Evolutionary conservation across 768 basidiomycete species (phyloP), one percentile per base, ranked within the genome.

Genomic region (Daedaleopsis nitida): DNA sequence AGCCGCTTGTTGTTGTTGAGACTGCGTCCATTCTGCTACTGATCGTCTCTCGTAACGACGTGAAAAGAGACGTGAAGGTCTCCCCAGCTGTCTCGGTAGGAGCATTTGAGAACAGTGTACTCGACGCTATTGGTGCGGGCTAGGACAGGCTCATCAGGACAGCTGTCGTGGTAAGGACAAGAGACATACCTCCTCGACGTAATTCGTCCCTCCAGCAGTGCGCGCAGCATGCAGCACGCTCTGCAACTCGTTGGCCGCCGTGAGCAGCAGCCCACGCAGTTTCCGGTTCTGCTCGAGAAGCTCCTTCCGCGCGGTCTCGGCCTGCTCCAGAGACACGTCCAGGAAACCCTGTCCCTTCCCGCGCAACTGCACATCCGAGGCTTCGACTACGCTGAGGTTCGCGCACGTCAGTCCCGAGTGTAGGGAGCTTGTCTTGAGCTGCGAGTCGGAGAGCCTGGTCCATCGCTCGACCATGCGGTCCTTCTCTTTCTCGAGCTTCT

Each of bases 401-500:
- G 70, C 57, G 43, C 65, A 71, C 11, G 57, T 55, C 12, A 66
- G 48, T 21, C 89, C 88, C 57, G 83, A 79, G 5, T 81, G 73
- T 1, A 77, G 68, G 0, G 74, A 65, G 13, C 77, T 76, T 6
- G 87, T 74, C 71, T 87, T 90, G 0, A 81, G 71, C 72, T 94
- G 92, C 11, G 80, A 71, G 58, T 92, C 91, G 6, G 83, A 75
- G 17, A 94, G 71, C 69, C 86, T 92, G 32, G 79, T 76, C 89
- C 90, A 92, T 64, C 84, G 86, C 52, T 94, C 92, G 27, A 83
- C 65, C 70, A 89, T 85, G 17, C 86, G 81, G 66, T 94, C 92
- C 17, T 87, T 74, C 43, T 94, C 92, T 65, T 87, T 88, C 66
- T 95, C 92, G 68, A 83, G 84, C 78, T 89, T 90, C 80, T 88